phyloP scores from a whole-genome alignment of 805 yeast species.

The Nakazawaea peltata region DNA sequence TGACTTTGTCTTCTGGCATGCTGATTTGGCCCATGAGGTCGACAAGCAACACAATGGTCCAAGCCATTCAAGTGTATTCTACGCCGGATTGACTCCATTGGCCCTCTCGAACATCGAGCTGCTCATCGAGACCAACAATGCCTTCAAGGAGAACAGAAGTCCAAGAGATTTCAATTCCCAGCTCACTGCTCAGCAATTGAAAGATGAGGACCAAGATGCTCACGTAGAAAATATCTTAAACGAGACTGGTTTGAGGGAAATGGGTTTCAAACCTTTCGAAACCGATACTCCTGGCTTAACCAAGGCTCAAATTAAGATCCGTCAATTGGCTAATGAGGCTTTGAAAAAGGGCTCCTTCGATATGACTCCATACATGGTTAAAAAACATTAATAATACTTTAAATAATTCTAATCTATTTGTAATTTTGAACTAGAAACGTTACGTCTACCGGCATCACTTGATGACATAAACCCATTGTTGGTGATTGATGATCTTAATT shows the following conservation, averaged over 20 bases:
- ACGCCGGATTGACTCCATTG: slow-evolving; percentile 28
- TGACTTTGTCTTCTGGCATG: slow-evolving; percentile 36
- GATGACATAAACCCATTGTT: no score
- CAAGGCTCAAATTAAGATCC: neutral
- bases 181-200: slow-evolving; percentile 12
- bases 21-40: slow-evolving; percentile 32
- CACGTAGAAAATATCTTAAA: slow-evolving; percentile 1
- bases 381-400: no score
- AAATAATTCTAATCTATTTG: slow-evolving; percentile 1
- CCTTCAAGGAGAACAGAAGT: neutral
- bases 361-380: no score
- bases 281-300: neutral
- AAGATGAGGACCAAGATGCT: slow-evolving; percentile 19
- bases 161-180: slow-evolving; percentile 15
- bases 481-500: slow-evolving; percentile 9
- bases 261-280: neutral
- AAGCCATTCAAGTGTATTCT: slow-evolving; percentile 29
- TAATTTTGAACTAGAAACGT: slow-evolving; percentile 3
- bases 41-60: slow-evolving; percentile 27
- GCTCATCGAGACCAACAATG: neutral
- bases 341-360: slow-evolving; percentile 9
- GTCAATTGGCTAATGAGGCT: neutral
- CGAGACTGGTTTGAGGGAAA: neutral
- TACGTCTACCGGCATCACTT: no score
- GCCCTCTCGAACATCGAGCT: neutral